Conservation (phyloP, 1,284 basidiomycete genomes). For the Porogramme epimiltina region DNA sequence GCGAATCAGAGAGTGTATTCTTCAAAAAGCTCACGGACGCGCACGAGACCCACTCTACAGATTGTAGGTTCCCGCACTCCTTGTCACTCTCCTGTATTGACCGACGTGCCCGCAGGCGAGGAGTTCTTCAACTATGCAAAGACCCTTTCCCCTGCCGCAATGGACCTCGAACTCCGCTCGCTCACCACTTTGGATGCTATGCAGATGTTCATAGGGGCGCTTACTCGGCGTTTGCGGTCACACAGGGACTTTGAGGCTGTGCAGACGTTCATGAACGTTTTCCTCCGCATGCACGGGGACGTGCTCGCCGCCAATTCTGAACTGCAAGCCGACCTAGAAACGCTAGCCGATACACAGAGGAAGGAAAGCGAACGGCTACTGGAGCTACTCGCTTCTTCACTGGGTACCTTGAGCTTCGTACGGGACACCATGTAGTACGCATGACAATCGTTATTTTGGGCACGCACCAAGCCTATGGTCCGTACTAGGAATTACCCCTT, state of each 20-base stretch:
- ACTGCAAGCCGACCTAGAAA: conserved; percentile 56
- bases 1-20: conserved; percentile 75
- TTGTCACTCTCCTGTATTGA: neutral
- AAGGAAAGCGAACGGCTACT: conserved; percentile 75
- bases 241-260: conserved; percentile 95
- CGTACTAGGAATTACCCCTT: too few species aligned
- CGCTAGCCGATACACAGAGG: conserved; percentile 62
- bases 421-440: conserved; percentile 41
- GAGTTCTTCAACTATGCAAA: conserved; percentile 87
- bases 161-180: conserved; percentile 90
- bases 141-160: conserved; percentile 84
- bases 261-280: conserved; percentile 86
- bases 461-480: too few species aligned
- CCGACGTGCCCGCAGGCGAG: conserved; percentile 55
- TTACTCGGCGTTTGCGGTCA: conserved; percentile 73
- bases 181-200: conserved; percentile 70
- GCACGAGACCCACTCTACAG: conserved; percentile 50
- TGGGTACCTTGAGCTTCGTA: conserved; percentile 76
- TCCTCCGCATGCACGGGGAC: conserved; percentile 86
- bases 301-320: conserved; percentile 73
- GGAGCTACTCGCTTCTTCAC: conserved; percentile 67
- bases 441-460: too few species aligned
- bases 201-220: conserved; percentile 71
- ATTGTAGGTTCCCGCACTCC: conserved; percentile 57
- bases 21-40: conserved; percentile 61